Percentiles rank a stretch among this genome's conserved stretches.
Conservation (phyloP, 1,284 basidiomycete genomes). For the Leccinum subrobustum region DNA sequence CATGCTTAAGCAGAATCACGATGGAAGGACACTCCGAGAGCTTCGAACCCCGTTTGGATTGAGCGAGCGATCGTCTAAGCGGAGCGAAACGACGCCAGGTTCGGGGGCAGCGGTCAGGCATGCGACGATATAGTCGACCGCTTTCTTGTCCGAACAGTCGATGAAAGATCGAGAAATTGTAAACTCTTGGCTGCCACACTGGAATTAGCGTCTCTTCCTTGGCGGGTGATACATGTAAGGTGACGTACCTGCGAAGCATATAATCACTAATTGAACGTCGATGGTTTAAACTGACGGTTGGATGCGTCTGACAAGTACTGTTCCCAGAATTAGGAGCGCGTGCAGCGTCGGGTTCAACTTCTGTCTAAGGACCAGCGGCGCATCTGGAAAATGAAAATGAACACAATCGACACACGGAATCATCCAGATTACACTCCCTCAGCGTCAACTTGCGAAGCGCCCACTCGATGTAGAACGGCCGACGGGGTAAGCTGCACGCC, state of each 20-base stretch:
- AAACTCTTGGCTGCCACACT: background rate
- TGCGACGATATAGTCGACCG: background rate
- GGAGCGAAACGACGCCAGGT: background rate
- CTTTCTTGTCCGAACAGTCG: background rate
- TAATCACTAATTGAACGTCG: conserved; percentile 62
- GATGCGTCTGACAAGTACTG: conserved; percentile 86
- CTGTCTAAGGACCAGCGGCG: conserved; percentile 38
- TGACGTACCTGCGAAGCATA: background rate
- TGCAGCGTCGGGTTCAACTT: conserved; percentile 89
- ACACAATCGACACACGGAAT: conserved; percentile 50
- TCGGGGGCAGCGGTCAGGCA: background rate
- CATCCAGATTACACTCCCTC: conserved; percentile 79
- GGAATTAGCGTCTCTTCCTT: background rate
- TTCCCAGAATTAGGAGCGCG: conserved; percentile 50
- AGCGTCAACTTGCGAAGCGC: conserved; percentile 81
- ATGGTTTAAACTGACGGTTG: conserved; percentile 73
- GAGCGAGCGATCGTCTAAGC: background rate
- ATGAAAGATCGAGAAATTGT: background rate
- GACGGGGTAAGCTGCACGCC: conserved; percentile 63
- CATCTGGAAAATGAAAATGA: background rate
- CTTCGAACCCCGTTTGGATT: background rate
- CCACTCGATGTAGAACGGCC: conserved; percentile 84
- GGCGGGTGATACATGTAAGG: background rate
- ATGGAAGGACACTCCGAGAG: too few relatives aligned
- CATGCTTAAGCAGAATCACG: too few relatives aligned